These are phyloP conservation scores for Russula emetica DNA, from an alignment of 768 basidiomycete species.

Conservation along the genomic window DNA sequence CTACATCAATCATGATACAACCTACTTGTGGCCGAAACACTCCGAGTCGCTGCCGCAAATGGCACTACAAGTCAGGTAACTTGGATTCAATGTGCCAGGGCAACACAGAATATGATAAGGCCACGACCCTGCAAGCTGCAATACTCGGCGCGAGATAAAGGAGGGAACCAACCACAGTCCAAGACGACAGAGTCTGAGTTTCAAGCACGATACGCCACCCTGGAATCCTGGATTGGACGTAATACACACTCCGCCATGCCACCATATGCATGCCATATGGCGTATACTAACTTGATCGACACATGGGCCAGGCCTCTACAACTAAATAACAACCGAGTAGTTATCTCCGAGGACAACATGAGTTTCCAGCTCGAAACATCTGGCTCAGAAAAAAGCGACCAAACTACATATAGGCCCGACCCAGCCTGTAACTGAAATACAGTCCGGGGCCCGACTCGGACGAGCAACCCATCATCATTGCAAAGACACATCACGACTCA, in stretches of 20 bases:
- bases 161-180: neutral
- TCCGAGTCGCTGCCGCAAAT: neutral
- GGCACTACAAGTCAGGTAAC: neutral
- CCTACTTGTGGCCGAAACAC: neutral
- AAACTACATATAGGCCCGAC: neutral
- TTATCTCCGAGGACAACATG: neutral
- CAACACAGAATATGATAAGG: slow-evolving; percentile 6
- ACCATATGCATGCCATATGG: no score
- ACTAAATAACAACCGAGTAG: neutral
- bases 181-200: neutral
- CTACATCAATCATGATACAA: no score
- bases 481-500: neutral
- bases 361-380: neutral
- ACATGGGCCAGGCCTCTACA: no score
- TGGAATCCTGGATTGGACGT: neutral
- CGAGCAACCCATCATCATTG: neutral
- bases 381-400: neutral
- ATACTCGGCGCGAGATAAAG: neutral
- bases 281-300: neutral
- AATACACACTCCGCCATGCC: neutral
- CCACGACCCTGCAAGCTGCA: neutral
- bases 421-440: no score
- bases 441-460: neutral
- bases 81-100: neutral
- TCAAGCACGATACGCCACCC: neutral